These are phyloP conservation scores for Aspergillus olivimuriae DNA, from an alignment of 495 filamentous ascomycete genomes.

Conservation along the genomic window DNA sequence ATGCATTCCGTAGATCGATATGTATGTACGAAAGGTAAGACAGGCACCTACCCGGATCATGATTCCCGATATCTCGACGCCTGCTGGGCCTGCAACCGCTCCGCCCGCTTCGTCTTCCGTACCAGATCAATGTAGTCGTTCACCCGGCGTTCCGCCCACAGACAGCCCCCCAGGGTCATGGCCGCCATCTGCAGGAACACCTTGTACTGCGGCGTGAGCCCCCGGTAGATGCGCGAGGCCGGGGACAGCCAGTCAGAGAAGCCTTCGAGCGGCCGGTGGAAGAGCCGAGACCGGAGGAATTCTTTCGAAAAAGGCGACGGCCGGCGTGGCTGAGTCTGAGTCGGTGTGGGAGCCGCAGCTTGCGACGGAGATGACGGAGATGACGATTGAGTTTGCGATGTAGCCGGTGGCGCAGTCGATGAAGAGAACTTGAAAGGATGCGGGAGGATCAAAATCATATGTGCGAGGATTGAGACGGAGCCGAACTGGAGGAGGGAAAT, in stretches of 20 bases:
- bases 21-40: too few relatives aligned
- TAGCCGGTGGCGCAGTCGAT: slow-evolving; percentile 23
- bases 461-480: slow-evolving; percentile 41
- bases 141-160: slow-evolving; percentile 74
- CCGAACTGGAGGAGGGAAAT: too few relatives aligned
- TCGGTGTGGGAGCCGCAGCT: too few relatives aligned
- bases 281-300: slow-evolving; percentile 30
- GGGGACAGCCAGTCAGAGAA: slow-evolving; percentile 42
- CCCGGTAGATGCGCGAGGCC: slow-evolving; percentile 66
- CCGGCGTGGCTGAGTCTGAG: too few relatives aligned
- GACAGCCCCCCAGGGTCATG: slow-evolving; percentile 79
- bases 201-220: slow-evolving; percentile 85
- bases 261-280: slow-evolving; percentile 38
- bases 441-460: slow-evolving; percentile 42
- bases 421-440: slow-evolving; percentile 40
- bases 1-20: too few relatives aligned
- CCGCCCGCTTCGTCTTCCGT: slow-evolving; percentile 54
- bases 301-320: slow-evolving; percentile 31
- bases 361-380: slow-evolving; percentile 13
- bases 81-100: slow-evolving; percentile 54
- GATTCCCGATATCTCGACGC: slow-evolving; percentile 31
- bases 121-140: slow-evolving; percentile 52
- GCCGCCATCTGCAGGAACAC: slow-evolving; percentile 82
- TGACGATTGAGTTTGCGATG: slow-evolving; percentile 11
- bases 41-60: background rate